Conservation (phyloP, 2,329 filamentous ascomycete species). For the Fonsecaea nubica region DNA sequence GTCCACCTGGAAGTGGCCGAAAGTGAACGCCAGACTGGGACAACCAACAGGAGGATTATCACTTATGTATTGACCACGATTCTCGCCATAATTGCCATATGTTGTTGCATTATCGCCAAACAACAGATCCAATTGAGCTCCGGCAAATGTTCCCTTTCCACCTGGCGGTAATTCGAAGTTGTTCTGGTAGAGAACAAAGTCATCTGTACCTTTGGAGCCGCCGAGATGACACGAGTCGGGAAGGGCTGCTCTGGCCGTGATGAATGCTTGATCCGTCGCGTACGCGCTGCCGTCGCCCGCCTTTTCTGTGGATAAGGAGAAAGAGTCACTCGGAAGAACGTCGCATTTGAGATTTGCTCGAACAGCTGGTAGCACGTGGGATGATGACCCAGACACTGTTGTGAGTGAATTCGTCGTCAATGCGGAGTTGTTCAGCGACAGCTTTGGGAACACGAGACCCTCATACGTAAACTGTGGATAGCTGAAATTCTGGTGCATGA, state of each 20-base stretch:
- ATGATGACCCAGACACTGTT: slow-evolving; percentile 26
- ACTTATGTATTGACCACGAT: slow-evolving; percentile 35
- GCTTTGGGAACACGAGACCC: slow-evolving; percentile 36
- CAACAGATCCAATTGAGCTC: slow-evolving; percentile 37
- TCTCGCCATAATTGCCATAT: slow-evolving; percentile 36
- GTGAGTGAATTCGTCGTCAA: slow-evolving; percentile 22
- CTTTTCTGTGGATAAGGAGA: slow-evolving; percentile 28
- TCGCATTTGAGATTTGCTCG: slow-evolving; percentile 37
- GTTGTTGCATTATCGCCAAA: slow-evolving; percentile 36
- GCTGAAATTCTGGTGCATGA: slow-evolving; percentile 36
- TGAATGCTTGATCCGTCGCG: slow-evolving; percentile 33
- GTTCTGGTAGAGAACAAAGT: slow-evolving; percentile 32
- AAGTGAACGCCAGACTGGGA: slow-evolving; percentile 39
- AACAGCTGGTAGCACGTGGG: slow-evolving; percentile 28
- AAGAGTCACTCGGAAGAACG: slow-evolving; percentile 22
- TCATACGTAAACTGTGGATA: slow-evolving; percentile 38
- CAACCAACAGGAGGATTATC: slow-evolving; percentile 40
- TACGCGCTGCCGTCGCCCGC: slow-evolving; percentile 29
- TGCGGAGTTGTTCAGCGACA: slow-evolving; percentile 31
- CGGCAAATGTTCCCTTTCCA: slow-evolving; percentile 33
- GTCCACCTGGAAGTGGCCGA: slow-evolving; percentile 35
- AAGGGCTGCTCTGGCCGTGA: slow-evolving; percentile 33
- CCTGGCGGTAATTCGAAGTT: slow-evolving; percentile 34
- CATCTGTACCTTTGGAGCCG: slow-evolving; percentile 28
- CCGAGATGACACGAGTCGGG: slow-evolving; percentile 36